A percentile compares a stretch with the other conserved stretches of the same genome.
Conservation (phyloP, 2,329 filamentous ascomycete species). For the Aspergillus pseudoviridinutans region DNA sequence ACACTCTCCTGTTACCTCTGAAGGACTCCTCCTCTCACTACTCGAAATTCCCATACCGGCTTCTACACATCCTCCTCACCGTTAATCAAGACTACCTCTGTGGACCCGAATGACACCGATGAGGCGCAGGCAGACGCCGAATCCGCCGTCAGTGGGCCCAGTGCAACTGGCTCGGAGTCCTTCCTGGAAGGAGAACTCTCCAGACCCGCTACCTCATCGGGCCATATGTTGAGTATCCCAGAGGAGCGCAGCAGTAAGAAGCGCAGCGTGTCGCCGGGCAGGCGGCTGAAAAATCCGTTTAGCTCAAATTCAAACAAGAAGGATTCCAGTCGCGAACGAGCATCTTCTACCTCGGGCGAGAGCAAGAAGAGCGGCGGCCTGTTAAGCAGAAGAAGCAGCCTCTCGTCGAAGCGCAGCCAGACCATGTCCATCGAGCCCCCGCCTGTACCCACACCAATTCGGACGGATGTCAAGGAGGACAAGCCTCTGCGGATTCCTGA, state of each 20-base stretch:
- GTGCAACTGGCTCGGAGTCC: constrained; percentile 38
- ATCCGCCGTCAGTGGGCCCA: constrained; percentile 27
- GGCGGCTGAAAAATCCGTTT: constrained; percentile 70
- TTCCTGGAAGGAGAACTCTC: constrained; percentile 36
- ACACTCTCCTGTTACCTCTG: constrained; percentile 10
- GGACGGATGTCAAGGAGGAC: constrained; percentile 26
- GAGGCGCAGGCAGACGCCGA: constrained; percentile 22
- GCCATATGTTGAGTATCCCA: constrained; percentile 29
- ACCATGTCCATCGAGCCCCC: constrained; percentile 23
- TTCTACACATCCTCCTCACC: constrained; percentile 68
- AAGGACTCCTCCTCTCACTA: constrained; percentile 47
- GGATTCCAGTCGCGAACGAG: constrained; percentile 45
- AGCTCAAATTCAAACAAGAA: constrained; percentile 50
- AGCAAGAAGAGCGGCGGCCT: constrained; percentile 39
- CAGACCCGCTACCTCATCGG: constrained; percentile 25
- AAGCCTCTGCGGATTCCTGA: constrained; percentile 22
- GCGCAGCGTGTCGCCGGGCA: constrained; percentile 65
- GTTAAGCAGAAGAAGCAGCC: constrained; percentile 36
- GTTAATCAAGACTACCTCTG: constrained; percentile 56
- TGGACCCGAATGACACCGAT: constrained; percentile 38
- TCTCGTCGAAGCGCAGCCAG: constrained; percentile 29
- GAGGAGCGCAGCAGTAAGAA: constrained; percentile 40
- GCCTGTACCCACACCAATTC: constrained; percentile 31
- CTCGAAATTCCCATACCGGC: constrained; percentile 62
- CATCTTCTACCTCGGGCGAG: constrained; percentile 38